These are phyloP conservation scores for Miscanthus lutarioriparius DNA, from an alignment of 176 grass and related monocot species.

Conservation along the genomic window DNA sequence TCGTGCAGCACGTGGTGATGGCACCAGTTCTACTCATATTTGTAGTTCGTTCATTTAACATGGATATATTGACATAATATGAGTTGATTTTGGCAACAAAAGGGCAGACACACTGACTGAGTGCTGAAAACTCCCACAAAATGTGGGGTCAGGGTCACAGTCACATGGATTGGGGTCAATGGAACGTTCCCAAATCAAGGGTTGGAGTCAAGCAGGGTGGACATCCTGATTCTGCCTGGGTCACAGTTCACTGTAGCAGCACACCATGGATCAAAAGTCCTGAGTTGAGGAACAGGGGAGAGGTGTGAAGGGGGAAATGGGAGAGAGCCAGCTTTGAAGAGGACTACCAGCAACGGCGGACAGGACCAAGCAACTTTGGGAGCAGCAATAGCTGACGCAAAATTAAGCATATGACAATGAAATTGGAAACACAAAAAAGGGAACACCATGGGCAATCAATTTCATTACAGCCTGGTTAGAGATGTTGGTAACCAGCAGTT, in stretches of 20 bases:
- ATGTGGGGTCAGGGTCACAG: neutral
- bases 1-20: neutral
- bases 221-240: neutral
- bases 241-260: neutral
- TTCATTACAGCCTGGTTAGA: neutral
- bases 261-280: neutral
- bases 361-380: neutral
- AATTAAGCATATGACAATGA: neutral
- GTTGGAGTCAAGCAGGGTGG: neutral
- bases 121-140: neutral
- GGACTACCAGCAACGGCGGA: neutral
- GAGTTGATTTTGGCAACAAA: neutral
- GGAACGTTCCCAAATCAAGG: neutral
- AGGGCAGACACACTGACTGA: neutral
- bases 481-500: neutral
- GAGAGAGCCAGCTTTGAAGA: neutral
- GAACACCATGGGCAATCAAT: neutral
- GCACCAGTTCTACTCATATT: neutral
- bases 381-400: neutral
- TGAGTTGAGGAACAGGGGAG: neutral
- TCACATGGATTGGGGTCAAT: neutral
- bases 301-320: neutral
- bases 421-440: neutral
- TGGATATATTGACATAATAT: neutral
- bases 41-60: neutral